A percentile compares a stretch with the other conserved stretches of the same genome.
Evolutionary conservation across 2,329 filamentous ascomycete species (phyloP).

Genomic region (Pyricularia sp.): DNA sequence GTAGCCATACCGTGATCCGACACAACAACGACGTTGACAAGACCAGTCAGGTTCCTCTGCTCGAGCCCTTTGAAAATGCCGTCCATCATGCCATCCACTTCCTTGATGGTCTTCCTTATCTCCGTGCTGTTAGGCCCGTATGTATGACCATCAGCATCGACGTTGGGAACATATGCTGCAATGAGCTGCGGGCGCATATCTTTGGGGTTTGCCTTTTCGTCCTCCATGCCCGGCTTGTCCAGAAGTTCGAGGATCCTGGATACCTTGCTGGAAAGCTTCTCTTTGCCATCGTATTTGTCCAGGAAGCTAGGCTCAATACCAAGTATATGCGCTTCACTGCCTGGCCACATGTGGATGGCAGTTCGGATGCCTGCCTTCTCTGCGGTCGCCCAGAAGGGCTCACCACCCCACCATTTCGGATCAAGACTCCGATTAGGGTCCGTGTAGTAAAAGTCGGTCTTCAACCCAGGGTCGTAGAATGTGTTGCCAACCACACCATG

Average conservation of each 20-base stretch:
- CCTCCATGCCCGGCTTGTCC: slow-evolving; percentile 68
- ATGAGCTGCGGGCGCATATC: slow-evolving; percentile 77
- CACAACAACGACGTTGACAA: slow-evolving; percentile 93
- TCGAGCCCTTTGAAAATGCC: slow-evolving; percentile 67
- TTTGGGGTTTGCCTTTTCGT: slow-evolving; percentile 34
- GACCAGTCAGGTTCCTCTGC: slow-evolving; percentile 70
- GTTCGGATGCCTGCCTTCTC: slow-evolving; percentile 70
- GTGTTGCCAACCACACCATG: slow-evolving; percentile 91
- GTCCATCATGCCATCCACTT: slow-evolving; percentile 78
- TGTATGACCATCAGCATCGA: slow-evolving; percentile 77
- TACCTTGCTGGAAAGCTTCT: slow-evolving; percentile 67
- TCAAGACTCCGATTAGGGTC: slow-evolving; percentile 67
- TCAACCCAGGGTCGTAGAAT: slow-evolving; percentile 76
- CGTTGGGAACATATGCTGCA: slow-evolving; percentile 87
- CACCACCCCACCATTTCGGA: slow-evolving; percentile 88
- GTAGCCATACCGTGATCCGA: slow-evolving; percentile 98
- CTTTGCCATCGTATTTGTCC: slow-evolving; percentile 75
- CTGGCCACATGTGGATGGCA: slow-evolving; percentile 98
- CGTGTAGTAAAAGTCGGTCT: slow-evolving; percentile 83
- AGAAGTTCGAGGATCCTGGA: slow-evolving; percentile 71
- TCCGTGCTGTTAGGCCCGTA: slow-evolving; percentile 95
- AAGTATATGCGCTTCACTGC: slow-evolving; percentile 78
- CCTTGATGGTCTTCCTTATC: slow-evolving; percentile 65
- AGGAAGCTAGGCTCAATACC: slow-evolving; percentile 68
- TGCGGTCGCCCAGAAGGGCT: slow-evolving; percentile 89